Percentiles rank a stretch among this genome's conserved stretches.
phyloP scores from a whole-genome alignment of 2,329 filamentous ascomycete species.

The Cordyceps cateniannulata region DNA sequence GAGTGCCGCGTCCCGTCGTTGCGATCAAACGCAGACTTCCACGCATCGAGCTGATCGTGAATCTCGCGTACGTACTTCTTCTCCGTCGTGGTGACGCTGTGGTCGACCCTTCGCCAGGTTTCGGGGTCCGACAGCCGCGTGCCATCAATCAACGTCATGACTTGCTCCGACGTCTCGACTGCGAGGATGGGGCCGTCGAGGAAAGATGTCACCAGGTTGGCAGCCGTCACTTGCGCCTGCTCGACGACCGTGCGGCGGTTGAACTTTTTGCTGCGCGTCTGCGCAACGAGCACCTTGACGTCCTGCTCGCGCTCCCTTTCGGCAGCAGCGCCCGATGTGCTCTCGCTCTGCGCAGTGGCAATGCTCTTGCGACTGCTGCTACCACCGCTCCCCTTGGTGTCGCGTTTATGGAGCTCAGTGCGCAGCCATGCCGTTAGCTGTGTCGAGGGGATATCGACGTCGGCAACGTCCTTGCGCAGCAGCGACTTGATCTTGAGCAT shows the following conservation, averaged over 20 bases:
- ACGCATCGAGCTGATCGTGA: conserved; percentile 66
- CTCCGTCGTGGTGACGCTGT: conserved; percentile 69
- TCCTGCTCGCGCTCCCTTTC: conserved; percentile 53
- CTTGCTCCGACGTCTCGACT: conserved; percentile 78
- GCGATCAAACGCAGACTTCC: conserved; percentile 49
- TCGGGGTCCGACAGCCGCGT: conserved; percentile 75
- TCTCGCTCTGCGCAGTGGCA: conserved; percentile 12
- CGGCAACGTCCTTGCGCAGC: conserved; percentile 65
- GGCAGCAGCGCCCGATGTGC: conserved; percentile 23
- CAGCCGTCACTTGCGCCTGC: conserved; percentile 56
- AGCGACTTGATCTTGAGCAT: conserved; percentile 75
- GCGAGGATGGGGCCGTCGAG: conserved; percentile 75
- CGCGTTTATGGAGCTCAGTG: conserved; percentile 66
- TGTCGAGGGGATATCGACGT: conserved; percentile 66
- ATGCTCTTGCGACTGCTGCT: conserved; percentile 28
- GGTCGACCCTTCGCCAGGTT: conserved; percentile 75
- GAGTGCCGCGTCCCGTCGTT: conserved; percentile 58
- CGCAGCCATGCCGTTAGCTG: conserved; percentile 78
- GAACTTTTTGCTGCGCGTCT: conserved; percentile 83
- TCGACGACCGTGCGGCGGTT: conserved; percentile 84
- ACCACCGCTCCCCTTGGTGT: conserved; percentile 46
- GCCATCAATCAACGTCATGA: conserved; percentile 68
- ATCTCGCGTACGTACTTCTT: conserved; percentile 78
- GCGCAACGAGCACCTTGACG: conserved; percentile 76
- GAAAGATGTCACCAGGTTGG: conserved; percentile 62